Evolutionary conservation across 2,329 filamentous ascomycete genomes (phyloP).

Genomic region (Drechslerella dactyloides): DNA sequence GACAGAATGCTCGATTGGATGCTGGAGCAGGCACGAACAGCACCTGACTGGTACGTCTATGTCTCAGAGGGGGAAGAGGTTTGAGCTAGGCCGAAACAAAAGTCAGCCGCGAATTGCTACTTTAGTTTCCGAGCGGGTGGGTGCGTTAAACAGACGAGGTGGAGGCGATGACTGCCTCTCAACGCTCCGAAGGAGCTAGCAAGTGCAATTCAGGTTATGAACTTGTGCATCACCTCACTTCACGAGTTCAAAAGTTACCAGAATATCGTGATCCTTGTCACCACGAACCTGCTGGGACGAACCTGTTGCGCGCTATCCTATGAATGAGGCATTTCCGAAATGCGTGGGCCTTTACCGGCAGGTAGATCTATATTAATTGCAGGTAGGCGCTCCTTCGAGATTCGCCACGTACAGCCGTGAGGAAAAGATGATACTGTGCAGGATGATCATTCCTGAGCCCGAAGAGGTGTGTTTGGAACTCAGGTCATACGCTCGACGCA

Average conservation of each 20-base stretch:
- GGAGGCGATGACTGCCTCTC: conserved; percentile 53
- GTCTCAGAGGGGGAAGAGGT: conserved; percentile 38
- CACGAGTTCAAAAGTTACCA: conserved; percentile 53
- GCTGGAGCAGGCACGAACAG: conserved; percentile 25
- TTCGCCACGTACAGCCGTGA: conserved; percentile 53
- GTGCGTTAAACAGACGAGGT: conserved; percentile 52
- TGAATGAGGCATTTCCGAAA: conserved; percentile 54
- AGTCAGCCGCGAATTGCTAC: conserved; percentile 9
- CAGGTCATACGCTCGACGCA: not conserved
- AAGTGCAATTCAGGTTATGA: conserved; percentile 54
- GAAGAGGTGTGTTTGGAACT: conserved; percentile 47
- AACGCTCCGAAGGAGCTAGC: conserved; percentile 53
- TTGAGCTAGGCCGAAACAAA: not conserved
- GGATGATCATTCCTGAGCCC: conserved; percentile 50
- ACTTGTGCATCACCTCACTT: conserved; percentile 54
- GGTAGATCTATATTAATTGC: too few species aligned
- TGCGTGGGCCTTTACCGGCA: conserved; percentile 54
- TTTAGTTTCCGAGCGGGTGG: conserved; percentile 18
- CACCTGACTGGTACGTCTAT: conserved; percentile 33
- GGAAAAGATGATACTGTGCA: conserved; percentile 53
- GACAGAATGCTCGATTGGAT: conserved; percentile 54
- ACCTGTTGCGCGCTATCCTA: too few species aligned
- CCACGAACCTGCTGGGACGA: conserved; percentile 54
- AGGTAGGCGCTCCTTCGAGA: conserved; percentile 51
- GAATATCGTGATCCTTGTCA: conserved; percentile 54